phyloP scores from a whole-genome alignment of 805 yeast species.

The Saccharomycopsis guyanensis region DNA sequence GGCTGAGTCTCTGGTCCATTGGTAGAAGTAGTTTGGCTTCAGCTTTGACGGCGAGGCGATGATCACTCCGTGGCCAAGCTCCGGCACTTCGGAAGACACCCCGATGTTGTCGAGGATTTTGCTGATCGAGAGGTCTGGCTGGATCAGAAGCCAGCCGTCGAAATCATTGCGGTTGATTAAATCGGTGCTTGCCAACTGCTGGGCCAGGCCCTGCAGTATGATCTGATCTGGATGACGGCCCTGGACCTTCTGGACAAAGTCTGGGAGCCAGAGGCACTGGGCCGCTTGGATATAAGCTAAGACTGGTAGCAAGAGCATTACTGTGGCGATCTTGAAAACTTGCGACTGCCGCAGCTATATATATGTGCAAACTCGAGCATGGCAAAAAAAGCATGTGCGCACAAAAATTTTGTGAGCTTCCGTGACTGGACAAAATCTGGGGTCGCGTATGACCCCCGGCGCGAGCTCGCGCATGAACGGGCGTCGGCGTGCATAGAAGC shows the following conservation, averaged over 20 bases:
- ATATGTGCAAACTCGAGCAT: too few relatives aligned
- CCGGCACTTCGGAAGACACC: conserved; percentile 29
- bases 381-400: too few relatives aligned
- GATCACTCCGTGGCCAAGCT: conserved; percentile 58
- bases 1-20: conserved; percentile 90
- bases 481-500: too few relatives aligned
- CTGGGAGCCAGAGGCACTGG: neutral
- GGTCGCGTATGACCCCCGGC: too few relatives aligned
- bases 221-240: too few relatives aligned
- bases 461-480: too few relatives aligned
- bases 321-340: too few relatives aligned
- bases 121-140: conserved; percentile 34
- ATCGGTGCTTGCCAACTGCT: too few relatives aligned
- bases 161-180: conserved; percentile 26
- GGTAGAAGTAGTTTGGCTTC: conserved; percentile 76
- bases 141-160: conserved; percentile 38
- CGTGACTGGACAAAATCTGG: too few relatives aligned
- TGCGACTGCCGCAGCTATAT: too few relatives aligned
- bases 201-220: neutral
- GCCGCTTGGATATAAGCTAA: neutral
- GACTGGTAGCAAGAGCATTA: neutral
- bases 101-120: conserved; percentile 43
- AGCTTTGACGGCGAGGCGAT: conserved; percentile 75
- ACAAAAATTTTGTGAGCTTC: too few relatives aligned
- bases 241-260: too few relatives aligned